Evolutionary conservation across 805 yeast genomes (phyloP), one percentile per base, ranked within the genome.

Genomic region (Phaffomyces opuntiae): DNA sequence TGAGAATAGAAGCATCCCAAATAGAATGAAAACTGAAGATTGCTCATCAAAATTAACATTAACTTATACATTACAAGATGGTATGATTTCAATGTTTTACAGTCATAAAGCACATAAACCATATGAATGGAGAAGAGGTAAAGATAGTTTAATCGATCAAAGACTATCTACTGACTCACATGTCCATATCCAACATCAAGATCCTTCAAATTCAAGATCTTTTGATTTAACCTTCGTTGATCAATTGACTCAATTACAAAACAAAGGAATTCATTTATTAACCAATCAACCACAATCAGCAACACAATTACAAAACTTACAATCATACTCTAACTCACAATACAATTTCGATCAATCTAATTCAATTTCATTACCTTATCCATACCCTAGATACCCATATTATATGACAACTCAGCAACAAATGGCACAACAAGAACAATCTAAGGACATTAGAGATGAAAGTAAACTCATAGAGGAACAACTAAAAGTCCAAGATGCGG

Each of bases 91-190:
- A 40, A 52, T 72, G 3, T 53, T 62, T 32, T 71, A 60, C 52
- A 65, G 60, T 43, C 76, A 72, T 52, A 68, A 63, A 49, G 64
- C 65, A 36, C 76, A 72, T 49, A 54, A 50, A 12, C 73, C 74
- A 9, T 62, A 62, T 46, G 51, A 56, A 38, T 62, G 69, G 69
- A 57, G 61, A 29, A 47, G 38, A 19, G 11, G 36, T 24, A 36
- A 38, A 36, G 45, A 21, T 11, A 42, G 39, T 4, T 9, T 27
- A 27, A n/a, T 40, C 3, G 24, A 37, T 12, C 17, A 42, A 16
- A 46, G 27, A 36, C 48, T 29, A 5, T 21, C 24, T 4, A 21
- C 24, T 25, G 29, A 33, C 16, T 11, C 14, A 7, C 31, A 29
- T 17, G 35, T 39, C 48, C 21, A 16, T 27, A 39, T 17, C 24